Base-by-base conservation (phyloP, 129 eudicot genomes). In the Chrysanthemum lavandulifolium region DNA sequence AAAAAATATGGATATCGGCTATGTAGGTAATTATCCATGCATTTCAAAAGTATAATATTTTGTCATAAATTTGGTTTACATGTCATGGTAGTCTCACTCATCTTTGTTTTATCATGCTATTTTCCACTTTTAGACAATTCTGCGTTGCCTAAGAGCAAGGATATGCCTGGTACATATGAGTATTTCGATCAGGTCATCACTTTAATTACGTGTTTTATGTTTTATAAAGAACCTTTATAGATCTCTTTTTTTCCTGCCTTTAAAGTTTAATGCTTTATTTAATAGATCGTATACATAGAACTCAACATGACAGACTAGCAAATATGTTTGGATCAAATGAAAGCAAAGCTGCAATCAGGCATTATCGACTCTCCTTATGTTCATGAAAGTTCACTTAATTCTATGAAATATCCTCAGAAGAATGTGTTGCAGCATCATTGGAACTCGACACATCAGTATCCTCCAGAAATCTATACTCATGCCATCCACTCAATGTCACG, bases 111-210 rank as follows among this genome's bases (percentile, higher is more conserved):
- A 53, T 63, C 31, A 52, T 48, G 29, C 3, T 61, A 55, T 73
- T 54, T 76, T 18, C 25, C 45, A 45, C 40, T 83, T 71, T 71
- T 83, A 89, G 96, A 80, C 55, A 86, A 89, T 56, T 89, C 61
- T 82, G 80, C 59, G 57, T 70, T 89, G 77, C 96, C 96, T 18
- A 80, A 67, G 84, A 84, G 85, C 85, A 86, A 82, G 80, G 86
- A 86, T 75, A 82, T 86, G 89, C 86, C 60, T 23, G 71, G 80
- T 49, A 61, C 90, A 55, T 77, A 86, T 76, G 96, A 89, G 78
- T 82, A 69, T 79, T 86, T 89, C 73, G 92, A 89, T 82, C 73
- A 84, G 90, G 96, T 63, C 6, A 25, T 45, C 33, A 53, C 70
- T 36, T 58, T 57, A 27, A 61, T 16, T 51, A 29, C 55, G 2